Percentiles rank a stretch among this genome's conserved stretches.
phyloP scores from a whole-genome alignment of 2,329 filamentous ascomycete genomes.

The Capronia epimyces region DNA sequence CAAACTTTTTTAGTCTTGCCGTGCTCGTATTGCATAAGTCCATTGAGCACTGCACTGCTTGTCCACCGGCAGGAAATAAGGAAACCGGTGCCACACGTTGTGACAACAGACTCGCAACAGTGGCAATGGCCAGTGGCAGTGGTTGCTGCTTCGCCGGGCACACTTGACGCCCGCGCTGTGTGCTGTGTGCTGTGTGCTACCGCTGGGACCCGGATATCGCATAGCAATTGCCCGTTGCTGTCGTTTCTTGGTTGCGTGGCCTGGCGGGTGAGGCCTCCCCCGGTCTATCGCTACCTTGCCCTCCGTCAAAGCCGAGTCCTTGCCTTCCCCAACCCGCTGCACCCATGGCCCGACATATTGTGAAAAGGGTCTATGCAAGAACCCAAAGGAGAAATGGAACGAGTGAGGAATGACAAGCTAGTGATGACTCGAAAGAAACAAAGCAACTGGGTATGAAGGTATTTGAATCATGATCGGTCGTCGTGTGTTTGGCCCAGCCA shows the following conservation, averaged over 20 bases:
- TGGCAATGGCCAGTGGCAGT: background rate
- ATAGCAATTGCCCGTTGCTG: no score
- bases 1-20: constrained; percentile 22
- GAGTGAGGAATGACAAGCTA: background rate
- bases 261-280: no score
- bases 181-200: no score
- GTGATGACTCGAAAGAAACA: constrained; percentile 7
- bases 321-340: background rate
- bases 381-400: constrained; percentile 9
- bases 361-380: constrained; percentile 22
- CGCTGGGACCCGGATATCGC: no score
- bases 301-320: no score
- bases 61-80: background rate
- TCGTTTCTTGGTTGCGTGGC: no score
- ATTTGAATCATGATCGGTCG: constrained; percentile 21
- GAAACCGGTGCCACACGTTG: background rate
- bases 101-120: background rate
- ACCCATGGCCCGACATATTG: background rate
- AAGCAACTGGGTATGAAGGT: constrained; percentile 21
- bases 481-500: constrained; percentile 3
- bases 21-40: background rate
- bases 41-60: background rate
- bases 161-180: no score
- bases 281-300: no score
- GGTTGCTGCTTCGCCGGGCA: no score